Evolutionary conservation across 306 rosid species (phyloP), one percentile per base, ranked within the genome.

Genomic region (Cercis canadensis): DNA sequence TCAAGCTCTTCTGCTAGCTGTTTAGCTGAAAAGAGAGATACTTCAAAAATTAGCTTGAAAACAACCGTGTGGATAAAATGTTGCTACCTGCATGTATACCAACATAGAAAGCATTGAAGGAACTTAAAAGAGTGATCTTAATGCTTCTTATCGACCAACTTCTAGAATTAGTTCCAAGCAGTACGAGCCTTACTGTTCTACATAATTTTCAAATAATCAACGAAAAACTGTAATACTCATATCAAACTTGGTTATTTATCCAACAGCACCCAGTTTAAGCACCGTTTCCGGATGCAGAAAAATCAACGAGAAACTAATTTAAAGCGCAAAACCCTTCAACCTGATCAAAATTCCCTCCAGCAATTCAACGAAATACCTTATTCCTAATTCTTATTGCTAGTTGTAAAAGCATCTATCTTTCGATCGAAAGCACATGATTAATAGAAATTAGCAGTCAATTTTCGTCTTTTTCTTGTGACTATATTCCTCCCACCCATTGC

Each of bases 1-100:
- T 89, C 96, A 34, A 92, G 82, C 76, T 92, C 92, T 74, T 84
- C 90, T 0, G 88, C 67, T 39, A 92, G 79, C 69, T 84, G 60
- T 50, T 54, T 73, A 60, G 98, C 98, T 92, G 85, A 36, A 71
- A 57, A 55, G 58, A 64, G 14, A 40, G 15, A 5, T 57, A 39
- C 15, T 15, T 3, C 11, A 50, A 65, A 44, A 3, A 29, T 44
- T 9, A 40, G 49, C 18, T 18, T 24, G 34, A 54, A 19, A 68
- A 24, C 6, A 16, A 68, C 40, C 39, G 7, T 68, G 16, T 4
- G 14, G 11, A 31, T 19, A 8, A 37, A 11, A 39, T 55, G 19
- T 14, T 5, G 24, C 29, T 54, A 11, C 14, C 47, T 29, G 33
- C 7, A 37, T 2, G 5, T 24, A 29, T 3, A 21, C 50, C 13